Evolutionary conservation across 768 basidiomycete genomes (phyloP).

Genomic region (Amanita subjunquillea): DNA sequence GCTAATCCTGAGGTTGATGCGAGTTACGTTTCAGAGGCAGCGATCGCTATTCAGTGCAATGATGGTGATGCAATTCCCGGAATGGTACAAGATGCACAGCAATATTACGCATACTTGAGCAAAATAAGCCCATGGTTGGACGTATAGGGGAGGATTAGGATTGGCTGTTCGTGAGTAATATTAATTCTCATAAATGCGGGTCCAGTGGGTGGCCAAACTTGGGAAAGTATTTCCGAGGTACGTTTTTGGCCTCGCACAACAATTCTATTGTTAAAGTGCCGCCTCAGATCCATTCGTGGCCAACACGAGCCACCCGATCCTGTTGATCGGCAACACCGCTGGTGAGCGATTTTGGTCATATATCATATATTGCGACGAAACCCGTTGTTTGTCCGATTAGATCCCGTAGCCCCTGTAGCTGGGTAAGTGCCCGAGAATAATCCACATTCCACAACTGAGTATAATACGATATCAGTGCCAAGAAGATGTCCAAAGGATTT

Average conservation of each 20-base stretch:
- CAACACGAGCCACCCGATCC: constrained; percentile 22
- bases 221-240: not conserved
- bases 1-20: not conserved
- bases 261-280: not conserved
- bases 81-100: constrained; percentile 16
- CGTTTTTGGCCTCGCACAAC: not conserved
- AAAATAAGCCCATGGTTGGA: constrained; percentile 20
- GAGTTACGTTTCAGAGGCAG: not conserved
- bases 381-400: not conserved
- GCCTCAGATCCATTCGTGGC: constrained; percentile 16
- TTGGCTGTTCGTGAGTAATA: constrained; percentile 22
- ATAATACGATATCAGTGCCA: constrained; percentile 1
- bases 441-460: too few species aligned
- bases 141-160: constrained; percentile 19
- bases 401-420: constrained; percentile 1
- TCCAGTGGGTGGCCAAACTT: not conserved
- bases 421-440: not conserved
- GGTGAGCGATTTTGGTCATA: constrained; percentile 5
- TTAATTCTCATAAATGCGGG: too few species aligned
- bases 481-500: constrained; percentile 9
- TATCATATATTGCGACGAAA: not conserved
- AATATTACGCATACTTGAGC: constrained; percentile 17
- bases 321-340: constrained; percentile 16
- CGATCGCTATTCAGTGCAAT: constrained; percentile 19
- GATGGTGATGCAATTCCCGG: constrained; percentile 22